Base-by-base conservation (phyloP, 2,329 filamentous ascomycete genomes). In the Claviceps maximensis region DNA sequence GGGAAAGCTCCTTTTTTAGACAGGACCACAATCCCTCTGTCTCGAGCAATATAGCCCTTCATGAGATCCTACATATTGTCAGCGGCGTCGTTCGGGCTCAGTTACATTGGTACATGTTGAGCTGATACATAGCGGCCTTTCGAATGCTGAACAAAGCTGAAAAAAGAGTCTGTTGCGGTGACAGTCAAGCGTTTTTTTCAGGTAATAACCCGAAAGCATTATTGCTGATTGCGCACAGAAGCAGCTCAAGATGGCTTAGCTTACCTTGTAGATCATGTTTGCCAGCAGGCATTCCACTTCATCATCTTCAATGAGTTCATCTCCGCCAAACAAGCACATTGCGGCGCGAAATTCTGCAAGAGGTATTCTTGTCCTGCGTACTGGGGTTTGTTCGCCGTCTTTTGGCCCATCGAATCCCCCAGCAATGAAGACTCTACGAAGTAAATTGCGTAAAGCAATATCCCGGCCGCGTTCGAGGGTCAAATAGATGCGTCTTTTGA, bases 191-290 rank as follows among this genome's bases (percentile, higher is more conserved):
- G 8, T 6, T 29, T 2, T n/a, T 36, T 13, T n/a, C n/a, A n/a
- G 27, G n/a, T n/a, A 33, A 48, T 6, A 33, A 8, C 21, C 47
- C 25, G 12, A 19, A 19, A 48, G 19, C 29, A 23, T 21, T 9
- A 23, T 17, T 36, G 47, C 47, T n/a, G 40, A 4, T 40, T 23
- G 33, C 33, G 27, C 23, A 15, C 47, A 27, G 17, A 3, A 8
- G 36, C 29, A 25, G 36, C 25, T 19, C 17, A 27, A 33, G 23
- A 33, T 21, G 25, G 23, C 17, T 59, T 69, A 94, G 13, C 31
- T 59, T 69, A 95, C 91, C 82, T 97, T 98, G 75, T 97, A 98
- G 57, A 98, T 95, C 79, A 96, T 87, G 66, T 96, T 97, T 29
- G 93, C 89, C 62, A 98, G 66, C 61, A 96, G 72, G 67, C 93